Evolutionary conservation across 345 rosid species (phyloP).

Genomic region (Bruguiera gymnorhiza): DNA sequence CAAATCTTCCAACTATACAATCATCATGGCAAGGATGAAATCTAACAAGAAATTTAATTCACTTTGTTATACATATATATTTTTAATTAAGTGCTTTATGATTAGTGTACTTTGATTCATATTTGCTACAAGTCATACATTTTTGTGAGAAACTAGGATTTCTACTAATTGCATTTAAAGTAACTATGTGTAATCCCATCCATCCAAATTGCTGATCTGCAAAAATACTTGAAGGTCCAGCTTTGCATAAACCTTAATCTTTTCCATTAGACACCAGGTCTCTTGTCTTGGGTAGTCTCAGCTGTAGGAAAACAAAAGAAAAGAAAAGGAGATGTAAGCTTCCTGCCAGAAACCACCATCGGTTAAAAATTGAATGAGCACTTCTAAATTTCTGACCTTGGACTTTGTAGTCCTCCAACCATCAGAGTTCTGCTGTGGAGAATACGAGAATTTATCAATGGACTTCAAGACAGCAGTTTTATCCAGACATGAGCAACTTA

Average conservation of each 20-base stretch:
- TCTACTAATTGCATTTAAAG: too few relatives aligned
- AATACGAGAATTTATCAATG: slow-evolving; percentile 57
- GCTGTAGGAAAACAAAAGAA: slow-evolving; percentile 32
- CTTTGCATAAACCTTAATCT: slow-evolving; percentile 1
- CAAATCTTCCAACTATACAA: too few relatives aligned
- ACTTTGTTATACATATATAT: too few relatives aligned
- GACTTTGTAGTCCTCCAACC: slow-evolving; percentile 90
- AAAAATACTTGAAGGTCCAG: not conserved
- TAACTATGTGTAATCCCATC: not conserved
- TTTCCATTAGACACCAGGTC: slow-evolving; percentile 18
- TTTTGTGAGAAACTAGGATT: too few relatives aligned
- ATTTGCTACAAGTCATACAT: too few relatives aligned
- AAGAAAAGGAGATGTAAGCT: slow-evolving; percentile 2
- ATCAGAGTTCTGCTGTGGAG: slow-evolving; percentile 41
- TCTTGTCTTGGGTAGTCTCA: slow-evolving; percentile 51
- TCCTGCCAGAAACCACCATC: not conserved
- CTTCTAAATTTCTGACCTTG: slow-evolving; percentile 42
- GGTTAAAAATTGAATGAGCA: not conserved
- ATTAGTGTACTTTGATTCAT: too few relatives aligned
- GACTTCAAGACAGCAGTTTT: slow-evolving; percentile 39
- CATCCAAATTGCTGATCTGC: not conserved
- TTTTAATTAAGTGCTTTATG: too few relatives aligned
- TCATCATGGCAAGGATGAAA: too few relatives aligned
- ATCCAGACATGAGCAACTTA: slow-evolving; percentile 17
- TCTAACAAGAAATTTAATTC: too few relatives aligned